phyloP scores from a whole-genome alignment of 305 asterid genomes.

The Salvia sclarea region DNA sequence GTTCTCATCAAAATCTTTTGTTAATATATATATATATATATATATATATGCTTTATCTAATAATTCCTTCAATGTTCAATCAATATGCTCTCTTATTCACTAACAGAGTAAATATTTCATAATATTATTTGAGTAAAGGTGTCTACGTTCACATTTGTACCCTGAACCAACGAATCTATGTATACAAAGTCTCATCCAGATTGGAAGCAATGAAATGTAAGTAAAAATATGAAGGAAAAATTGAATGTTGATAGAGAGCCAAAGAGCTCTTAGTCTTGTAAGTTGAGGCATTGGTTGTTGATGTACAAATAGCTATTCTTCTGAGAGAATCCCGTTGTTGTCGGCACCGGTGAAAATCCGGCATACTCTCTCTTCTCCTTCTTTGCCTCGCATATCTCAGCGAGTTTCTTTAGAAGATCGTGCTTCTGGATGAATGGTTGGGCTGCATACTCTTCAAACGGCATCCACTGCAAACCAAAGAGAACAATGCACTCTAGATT shows the following conservation, averaged over 20 bases:
- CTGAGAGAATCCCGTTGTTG: constrained; percentile 40
- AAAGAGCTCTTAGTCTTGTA: background rate
- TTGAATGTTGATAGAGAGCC: background rate
- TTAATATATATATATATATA: too few species aligned
- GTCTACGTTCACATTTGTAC: background rate
- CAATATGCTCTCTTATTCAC: background rate
- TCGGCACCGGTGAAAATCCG: constrained; percentile 60
- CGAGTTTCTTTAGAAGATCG: constrained; percentile 50
- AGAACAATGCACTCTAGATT: too few species aligned
- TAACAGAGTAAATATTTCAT: too few species aligned
- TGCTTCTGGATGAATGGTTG: constrained; percentile 71
- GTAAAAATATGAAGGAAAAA: background rate
- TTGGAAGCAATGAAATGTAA: background rate
- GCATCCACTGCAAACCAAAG: too few species aligned
- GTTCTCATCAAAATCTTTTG: background rate
- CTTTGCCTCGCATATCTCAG: constrained; percentile 62
- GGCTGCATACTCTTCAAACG: constrained; percentile 68
- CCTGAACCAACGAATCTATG: background rate
- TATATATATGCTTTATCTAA: background rate
- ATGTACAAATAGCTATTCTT: constrained; percentile 52
- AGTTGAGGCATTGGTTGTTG: constrained; percentile 29
- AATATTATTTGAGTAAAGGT: background rate
- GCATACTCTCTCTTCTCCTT: constrained; percentile 48
- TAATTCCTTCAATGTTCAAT: background rate
- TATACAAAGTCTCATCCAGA: background rate